Conservation (phyloP, 805 yeast species). For the Candida ficus region DNA sequence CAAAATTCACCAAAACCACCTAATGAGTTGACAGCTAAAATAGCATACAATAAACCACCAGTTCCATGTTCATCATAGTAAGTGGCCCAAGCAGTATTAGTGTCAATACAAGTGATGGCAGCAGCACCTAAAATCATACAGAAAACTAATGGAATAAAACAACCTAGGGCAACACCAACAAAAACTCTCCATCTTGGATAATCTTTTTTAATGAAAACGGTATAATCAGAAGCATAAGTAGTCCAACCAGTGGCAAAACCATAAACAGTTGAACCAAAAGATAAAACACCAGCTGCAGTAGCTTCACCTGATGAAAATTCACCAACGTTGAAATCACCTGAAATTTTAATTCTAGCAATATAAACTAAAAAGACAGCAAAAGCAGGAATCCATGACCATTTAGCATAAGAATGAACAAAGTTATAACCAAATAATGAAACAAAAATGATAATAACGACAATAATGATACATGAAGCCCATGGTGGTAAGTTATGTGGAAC, state of each 20-base stretch:
- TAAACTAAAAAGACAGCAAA: constrained; percentile 67
- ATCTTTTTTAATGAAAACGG: constrained; percentile 74
- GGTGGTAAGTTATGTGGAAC: constrained; percentile 59
- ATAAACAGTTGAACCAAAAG: constrained; percentile 77
- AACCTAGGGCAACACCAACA: constrained; percentile 57
- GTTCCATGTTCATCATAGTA: constrained; percentile 49
- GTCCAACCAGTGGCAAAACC: constrained; percentile 97
- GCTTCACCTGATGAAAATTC: constrained; percentile 46
- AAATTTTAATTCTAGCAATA: constrained; percentile 68
- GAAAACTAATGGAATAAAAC: constrained; percentile 64
- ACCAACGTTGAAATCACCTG: constrained; percentile 58
- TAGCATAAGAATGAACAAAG: constrained; percentile 76
- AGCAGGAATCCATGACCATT: constrained; percentile 86
- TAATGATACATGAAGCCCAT: constrained; percentile 84
- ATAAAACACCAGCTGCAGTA: constrained; percentile 71
- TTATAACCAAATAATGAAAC: constrained; percentile 83
- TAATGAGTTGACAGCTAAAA: constrained; percentile 72
- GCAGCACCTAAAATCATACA: constrained; percentile 85
- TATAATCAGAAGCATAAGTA: constrained; percentile 87
- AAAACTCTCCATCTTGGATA: constrained; percentile 58
- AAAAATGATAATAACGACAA: constrained; percentile 60
- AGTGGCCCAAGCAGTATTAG: constrained; percentile 38
- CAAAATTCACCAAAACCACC: constrained; percentile 90
- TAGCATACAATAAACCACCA: constrained; percentile 81
- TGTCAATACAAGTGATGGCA: constrained; percentile 60